A percentile compares a stretch with the other conserved stretches of the same genome.
These are phyloP conservation scores for Salvia rosmarinus DNA, from an alignment of 257 asterid species.

Conservation along the genomic window DNA sequence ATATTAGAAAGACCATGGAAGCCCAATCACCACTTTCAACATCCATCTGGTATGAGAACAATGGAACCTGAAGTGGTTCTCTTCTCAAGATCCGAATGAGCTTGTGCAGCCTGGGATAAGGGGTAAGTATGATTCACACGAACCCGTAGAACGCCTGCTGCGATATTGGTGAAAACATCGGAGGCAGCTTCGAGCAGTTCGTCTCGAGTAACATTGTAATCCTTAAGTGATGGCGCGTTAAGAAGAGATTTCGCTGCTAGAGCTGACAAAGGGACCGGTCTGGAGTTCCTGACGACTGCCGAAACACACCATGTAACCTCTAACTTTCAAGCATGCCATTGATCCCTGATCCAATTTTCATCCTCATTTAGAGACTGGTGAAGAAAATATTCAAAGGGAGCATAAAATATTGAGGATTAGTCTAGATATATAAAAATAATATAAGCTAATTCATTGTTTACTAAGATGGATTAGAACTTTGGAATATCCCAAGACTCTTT, in stretches of 20 bases:
- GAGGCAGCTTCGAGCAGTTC: constrained; percentile 75
- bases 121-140: constrained; percentile 79
- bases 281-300: constrained; percentile 85
- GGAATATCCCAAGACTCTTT: no score
- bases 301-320: constrained; percentile 88
- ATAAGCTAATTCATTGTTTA: no score
- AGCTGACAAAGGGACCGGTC: constrained; percentile 69
- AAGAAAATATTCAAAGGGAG: neutral
- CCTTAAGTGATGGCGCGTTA: constrained; percentile 81
- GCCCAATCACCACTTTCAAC: constrained; percentile 1
- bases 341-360: constrained; percentile 63
- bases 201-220: constrained; percentile 62
- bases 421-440: no score
- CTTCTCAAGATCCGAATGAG: constrained; percentile 81
- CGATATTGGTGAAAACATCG: constrained; percentile 70
- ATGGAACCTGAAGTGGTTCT: constrained; percentile 82
- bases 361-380: constrained; percentile 20
- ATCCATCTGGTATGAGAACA: constrained; percentile 69
- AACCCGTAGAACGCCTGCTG: constrained; percentile 59
- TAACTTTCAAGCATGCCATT: constrained; percentile 71
- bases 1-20: no score
- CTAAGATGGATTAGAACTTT: neutral
- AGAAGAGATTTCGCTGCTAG: constrained; percentile 69
- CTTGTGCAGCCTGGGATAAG: constrained; percentile 77
- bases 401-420: no score